A percentile compares a stretch with the other conserved stretches of the same genome.
These are phyloP conservation scores for Sugiyamaella pinicola DNA, from an alignment of 1,139 yeast genomes.

Conservation along the genomic window DNA sequence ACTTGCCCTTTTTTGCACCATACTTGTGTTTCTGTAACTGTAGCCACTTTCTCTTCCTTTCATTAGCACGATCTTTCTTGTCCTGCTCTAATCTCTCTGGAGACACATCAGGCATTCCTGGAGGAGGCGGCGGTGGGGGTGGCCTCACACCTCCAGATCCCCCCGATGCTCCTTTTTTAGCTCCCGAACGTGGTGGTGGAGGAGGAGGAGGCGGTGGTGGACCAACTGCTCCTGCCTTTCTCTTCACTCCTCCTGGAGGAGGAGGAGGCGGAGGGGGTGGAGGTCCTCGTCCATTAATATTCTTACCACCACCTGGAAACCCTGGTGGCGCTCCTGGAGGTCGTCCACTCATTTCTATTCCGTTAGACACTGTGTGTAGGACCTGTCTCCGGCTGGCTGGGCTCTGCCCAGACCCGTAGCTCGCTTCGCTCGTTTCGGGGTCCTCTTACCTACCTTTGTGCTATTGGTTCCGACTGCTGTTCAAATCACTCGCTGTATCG, in stretches of 20 bases:
- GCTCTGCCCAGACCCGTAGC: conserved; percentile 1
- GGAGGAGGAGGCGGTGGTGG: conserved; percentile 27
- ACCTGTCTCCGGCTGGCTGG: conserved; percentile 1
- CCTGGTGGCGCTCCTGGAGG: conserved; percentile 17
- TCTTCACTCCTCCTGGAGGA: not conserved
- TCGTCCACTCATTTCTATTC: not conserved
- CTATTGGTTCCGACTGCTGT: not conserved
- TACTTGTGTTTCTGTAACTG: conserved; percentile 61
- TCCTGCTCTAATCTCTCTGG: conserved; percentile 15
- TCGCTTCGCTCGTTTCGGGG: not conserved
- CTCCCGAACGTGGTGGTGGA: conserved; percentile 24
- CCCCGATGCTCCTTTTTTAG: not conserved
- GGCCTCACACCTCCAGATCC: conserved; percentile 20
- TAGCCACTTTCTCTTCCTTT: conserved; percentile 65
- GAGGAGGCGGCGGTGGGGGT: conserved; percentile 34
- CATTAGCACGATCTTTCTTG: conserved; percentile 35
- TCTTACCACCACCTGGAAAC: conserved; percentile 1
- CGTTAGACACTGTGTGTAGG: not conserved
- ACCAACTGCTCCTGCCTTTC: conserved; percentile 3
- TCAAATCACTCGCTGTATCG: not conserved
- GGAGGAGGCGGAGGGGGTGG: conserved; percentile 17
- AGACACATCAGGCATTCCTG: conserved; percentile 28
- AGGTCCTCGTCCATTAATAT: conserved; percentile 6
- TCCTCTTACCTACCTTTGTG: not conserved
- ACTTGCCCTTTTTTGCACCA: conserved; percentile 42